These are phyloP conservation scores for Rhizophora mangle DNA, from an alignment of 345 rosid genomes.

Conservation along the genomic window DNA sequence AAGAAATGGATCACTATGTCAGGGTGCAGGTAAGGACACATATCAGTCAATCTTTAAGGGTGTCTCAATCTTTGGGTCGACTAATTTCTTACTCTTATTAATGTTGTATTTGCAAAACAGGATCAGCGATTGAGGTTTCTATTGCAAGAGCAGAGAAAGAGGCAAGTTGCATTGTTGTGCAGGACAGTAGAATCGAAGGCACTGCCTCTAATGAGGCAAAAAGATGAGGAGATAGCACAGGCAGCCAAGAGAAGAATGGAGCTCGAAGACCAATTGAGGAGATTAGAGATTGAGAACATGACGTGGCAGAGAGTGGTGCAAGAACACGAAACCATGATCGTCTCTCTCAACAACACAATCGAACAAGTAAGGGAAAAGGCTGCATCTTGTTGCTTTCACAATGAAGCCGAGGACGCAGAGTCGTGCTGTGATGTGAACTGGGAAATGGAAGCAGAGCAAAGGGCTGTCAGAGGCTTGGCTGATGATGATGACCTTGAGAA, in stretches of 20 bases:
- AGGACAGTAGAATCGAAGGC: conserved; percentile 32
- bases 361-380: conserved; percentile 42
- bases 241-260: conserved; percentile 27
- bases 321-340: conserved; percentile 35
- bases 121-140: conserved; percentile 32
- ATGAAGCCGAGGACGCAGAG: conserved; percentile 49
- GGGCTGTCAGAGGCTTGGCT: conserved; percentile 9
- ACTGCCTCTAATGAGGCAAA: conserved; percentile 24
- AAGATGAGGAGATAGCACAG: conserved; percentile 33
- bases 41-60: background rate
- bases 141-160: conserved; percentile 38
- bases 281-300: conserved; percentile 33
- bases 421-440: conserved; percentile 42
- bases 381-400: conserved; percentile 34
- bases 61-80: too few species aligned
- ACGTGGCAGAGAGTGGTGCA: conserved; percentile 37
- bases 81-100: too few species aligned
- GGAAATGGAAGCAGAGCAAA: conserved; percentile 12
- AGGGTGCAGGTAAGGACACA: conserved; percentile 51
- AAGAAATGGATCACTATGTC: conserved; percentile 57
- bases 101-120: conserved; percentile 12
- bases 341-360: conserved; percentile 34
- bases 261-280: conserved; percentile 29
- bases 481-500: background rate
- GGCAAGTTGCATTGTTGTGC: conserved; percentile 19